These are phyloP conservation scores for Tolypocladium capitatum DNA, from an alignment of 2,329 filamentous ascomycete genomes.

Conservation along the genomic window DNA sequence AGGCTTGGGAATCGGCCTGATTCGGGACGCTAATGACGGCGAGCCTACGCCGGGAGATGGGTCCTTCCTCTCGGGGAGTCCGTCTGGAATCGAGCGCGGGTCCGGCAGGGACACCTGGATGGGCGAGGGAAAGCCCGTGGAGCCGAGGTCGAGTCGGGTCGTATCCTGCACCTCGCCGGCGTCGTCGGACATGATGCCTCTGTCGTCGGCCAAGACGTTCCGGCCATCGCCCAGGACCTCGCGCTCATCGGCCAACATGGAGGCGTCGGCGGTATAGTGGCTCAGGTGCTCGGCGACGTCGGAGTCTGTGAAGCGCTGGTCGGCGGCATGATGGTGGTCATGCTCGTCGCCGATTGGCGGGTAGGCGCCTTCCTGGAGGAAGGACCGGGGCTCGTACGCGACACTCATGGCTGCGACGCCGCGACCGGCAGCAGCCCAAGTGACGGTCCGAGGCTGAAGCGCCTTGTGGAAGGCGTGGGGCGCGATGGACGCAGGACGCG, in stretches of 20 bases:
- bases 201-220: conserved; percentile 15
- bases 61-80: conserved; percentile 21
- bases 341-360: conserved; percentile 28
- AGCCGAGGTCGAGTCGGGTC: conserved; percentile 24
- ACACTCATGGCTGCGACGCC: conserved; percentile 30
- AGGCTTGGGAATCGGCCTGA: conserved; percentile 45
- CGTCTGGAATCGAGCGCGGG: conserved; percentile 17
- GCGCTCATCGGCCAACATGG: conserved; percentile 22
- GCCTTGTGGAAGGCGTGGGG: conserved; percentile 2
- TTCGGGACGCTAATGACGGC: conserved; percentile 21
- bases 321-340: conserved; percentile 24
- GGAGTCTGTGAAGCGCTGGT: conserved; percentile 29
- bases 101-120: conserved; percentile 17
- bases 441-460: conserved; percentile 1
- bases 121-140: conserved; percentile 20
- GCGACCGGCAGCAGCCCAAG: conserved; percentile 8
- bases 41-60: conserved; percentile 18
- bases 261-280: conserved; percentile 27
- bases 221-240: conserved; percentile 13
- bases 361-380: conserved; percentile 35
- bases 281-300: conserved; percentile 29
- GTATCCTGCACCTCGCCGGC: conserved; percentile 23
- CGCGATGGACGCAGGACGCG: background rate
- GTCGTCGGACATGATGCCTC: conserved; percentile 19
- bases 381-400: conserved; percentile 36